Conservation (phyloP, 2,329 filamentous ascomycete species). For the Phoma herbarum region DNA sequence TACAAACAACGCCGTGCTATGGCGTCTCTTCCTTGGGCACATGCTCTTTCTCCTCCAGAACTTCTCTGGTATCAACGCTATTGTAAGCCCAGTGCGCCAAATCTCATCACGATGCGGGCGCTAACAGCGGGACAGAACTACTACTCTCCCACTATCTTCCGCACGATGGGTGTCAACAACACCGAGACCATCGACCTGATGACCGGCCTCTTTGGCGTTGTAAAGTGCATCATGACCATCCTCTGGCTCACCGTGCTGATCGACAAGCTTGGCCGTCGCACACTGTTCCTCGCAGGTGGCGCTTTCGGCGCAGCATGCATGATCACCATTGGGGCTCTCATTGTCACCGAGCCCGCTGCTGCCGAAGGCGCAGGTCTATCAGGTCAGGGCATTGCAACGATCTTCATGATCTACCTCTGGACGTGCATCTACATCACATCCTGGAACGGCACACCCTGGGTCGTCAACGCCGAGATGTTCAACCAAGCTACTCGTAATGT, state of each 20-base stretch:
- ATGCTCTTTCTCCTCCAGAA: slow-evolving; percentile 86
- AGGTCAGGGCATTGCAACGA: slow-evolving; percentile 65
- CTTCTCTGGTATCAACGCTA: slow-evolving; percentile 75
- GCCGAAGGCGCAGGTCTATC: slow-evolving; percentile 49
- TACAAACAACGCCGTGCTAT: slow-evolving; percentile 63
- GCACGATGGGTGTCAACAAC: slow-evolving; percentile 68
- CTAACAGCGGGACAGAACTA: slow-evolving; percentile 61
- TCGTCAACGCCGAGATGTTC: slow-evolving; percentile 78
- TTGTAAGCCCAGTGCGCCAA: slow-evolving; percentile 34
- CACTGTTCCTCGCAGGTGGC: slow-evolving; percentile 71
- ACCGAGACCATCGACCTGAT: slow-evolving; percentile 70
- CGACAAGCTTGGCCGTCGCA: slow-evolving; percentile 69
- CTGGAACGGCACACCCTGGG: slow-evolving; percentile 80
- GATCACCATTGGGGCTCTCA: slow-evolving; percentile 70
- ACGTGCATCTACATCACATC: slow-evolving; percentile 74
- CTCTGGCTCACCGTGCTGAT: slow-evolving; percentile 75
- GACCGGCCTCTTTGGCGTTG: slow-evolving; percentile 78
- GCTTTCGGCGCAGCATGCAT: slow-evolving; percentile 68
- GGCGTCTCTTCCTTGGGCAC: slow-evolving; percentile 76
- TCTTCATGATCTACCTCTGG: slow-evolving; percentile 79
- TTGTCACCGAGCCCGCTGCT: slow-evolving; percentile 57
- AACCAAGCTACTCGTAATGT: slow-evolving; percentile 70
- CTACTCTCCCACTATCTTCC: slow-evolving; percentile 77
- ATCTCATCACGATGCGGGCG: neutral
- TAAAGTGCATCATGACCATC: slow-evolving; percentile 72